Conservation (phyloP, 176 grass and related monocot genomes). For the Pharus latifolius region DNA sequence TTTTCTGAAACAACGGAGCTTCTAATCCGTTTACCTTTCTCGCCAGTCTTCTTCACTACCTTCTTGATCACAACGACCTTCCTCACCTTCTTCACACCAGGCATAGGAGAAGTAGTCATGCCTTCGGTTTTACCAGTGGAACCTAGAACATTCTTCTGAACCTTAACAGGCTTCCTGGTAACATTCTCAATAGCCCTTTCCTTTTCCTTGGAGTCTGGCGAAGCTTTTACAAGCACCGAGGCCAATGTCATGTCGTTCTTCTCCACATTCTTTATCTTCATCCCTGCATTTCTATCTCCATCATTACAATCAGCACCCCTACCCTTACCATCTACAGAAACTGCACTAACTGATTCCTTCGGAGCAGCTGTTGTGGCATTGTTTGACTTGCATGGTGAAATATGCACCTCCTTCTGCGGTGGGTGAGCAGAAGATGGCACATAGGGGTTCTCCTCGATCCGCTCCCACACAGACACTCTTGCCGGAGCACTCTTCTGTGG, state of each 20-base stretch:
- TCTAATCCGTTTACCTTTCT: slow-evolving; percentile 32
- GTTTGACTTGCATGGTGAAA: slow-evolving; percentile 31
- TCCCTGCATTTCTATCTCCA: slow-evolving; percentile 29
- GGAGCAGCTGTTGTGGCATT: slow-evolving; percentile 2
- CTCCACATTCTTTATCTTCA: slow-evolving; percentile 47
- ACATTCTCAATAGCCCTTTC: slow-evolving; percentile 27
- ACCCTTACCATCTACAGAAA: slow-evolving; percentile 27
- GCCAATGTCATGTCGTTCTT: slow-evolving; percentile 38
- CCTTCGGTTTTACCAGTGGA: slow-evolving; percentile 13
- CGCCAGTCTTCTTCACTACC: slow-evolving; percentile 43
- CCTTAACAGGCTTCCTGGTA: slow-evolving; percentile 11
- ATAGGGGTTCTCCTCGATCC: slow-evolving; percentile 62
- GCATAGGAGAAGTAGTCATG: neutral
- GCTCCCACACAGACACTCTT: slow-evolving; percentile 79
- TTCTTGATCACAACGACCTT: slow-evolving; percentile 43
- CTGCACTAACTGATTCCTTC: slow-evolving; percentile 24
- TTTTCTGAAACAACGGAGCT: slow-evolving; percentile 23
- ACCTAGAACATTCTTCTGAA: slow-evolving; percentile 4
- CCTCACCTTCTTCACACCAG: slow-evolving; percentile 37
- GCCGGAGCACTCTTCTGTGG: slow-evolving; percentile 35
- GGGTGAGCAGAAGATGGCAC: slow-evolving; percentile 17
- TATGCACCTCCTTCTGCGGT: slow-evolving; percentile 25
- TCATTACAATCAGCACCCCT: slow-evolving; percentile 28
- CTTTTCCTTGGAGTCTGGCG: slow-evolving; percentile 30
- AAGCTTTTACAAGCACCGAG: slow-evolving; percentile 34